A percentile compares a stretch with the other conserved stretches of the same genome.
These are phyloP conservation scores for Penicillium sp. DNA, from an alignment of 2,329 filamentous ascomycete species.

Conservation along the genomic window DNA sequence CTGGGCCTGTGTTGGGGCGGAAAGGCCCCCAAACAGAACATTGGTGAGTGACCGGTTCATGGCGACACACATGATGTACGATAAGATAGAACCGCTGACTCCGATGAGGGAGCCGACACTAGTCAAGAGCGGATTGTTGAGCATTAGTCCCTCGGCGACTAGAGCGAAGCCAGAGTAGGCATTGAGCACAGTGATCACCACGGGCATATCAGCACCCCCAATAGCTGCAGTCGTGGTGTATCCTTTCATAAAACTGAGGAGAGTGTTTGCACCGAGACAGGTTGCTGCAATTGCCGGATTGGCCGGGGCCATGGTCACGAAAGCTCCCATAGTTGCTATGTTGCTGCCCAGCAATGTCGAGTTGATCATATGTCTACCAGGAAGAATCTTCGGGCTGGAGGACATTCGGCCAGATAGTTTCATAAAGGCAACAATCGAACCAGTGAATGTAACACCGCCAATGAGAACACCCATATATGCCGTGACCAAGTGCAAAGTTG, in stretches of 20 bases:
- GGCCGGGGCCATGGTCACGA: slow-evolving; percentile 74
- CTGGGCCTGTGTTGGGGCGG: slow-evolving; percentile 56
- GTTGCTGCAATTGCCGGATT: slow-evolving; percentile 72
- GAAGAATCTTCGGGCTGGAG: slow-evolving; percentile 66
- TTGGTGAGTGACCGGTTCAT: slow-evolving; percentile 92
- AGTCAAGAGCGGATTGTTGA: slow-evolving; percentile 78
- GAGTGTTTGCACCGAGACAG: slow-evolving; percentile 69
- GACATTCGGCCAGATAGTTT: slow-evolving; percentile 81
- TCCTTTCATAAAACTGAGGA: slow-evolving; percentile 76
- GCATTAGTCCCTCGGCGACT: slow-evolving; percentile 86
- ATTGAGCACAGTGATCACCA: slow-evolving; percentile 85
- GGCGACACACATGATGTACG: slow-evolving; percentile 79
- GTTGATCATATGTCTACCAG: slow-evolving; percentile 72
- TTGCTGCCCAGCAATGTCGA: slow-evolving; percentile 68
- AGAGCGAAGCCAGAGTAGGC: slow-evolving; percentile 87
- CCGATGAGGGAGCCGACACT: slow-evolving; percentile 83
- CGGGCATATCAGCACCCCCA: slow-evolving; percentile 89
- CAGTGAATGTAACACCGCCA: slow-evolving; percentile 83
- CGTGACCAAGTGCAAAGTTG: slow-evolving; percentile 76
- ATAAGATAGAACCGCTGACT: slow-evolving; percentile 81
- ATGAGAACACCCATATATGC: slow-evolving; percentile 84
- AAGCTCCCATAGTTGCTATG: slow-evolving; percentile 75
- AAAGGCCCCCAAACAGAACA: slow-evolving; percentile 78
- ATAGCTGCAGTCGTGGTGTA: slow-evolving; percentile 85
- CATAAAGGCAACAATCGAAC: slow-evolving; percentile 81